Base-by-base conservation (phyloP, 352 stramenopile species). In the Pythium folliculosum region DNA sequence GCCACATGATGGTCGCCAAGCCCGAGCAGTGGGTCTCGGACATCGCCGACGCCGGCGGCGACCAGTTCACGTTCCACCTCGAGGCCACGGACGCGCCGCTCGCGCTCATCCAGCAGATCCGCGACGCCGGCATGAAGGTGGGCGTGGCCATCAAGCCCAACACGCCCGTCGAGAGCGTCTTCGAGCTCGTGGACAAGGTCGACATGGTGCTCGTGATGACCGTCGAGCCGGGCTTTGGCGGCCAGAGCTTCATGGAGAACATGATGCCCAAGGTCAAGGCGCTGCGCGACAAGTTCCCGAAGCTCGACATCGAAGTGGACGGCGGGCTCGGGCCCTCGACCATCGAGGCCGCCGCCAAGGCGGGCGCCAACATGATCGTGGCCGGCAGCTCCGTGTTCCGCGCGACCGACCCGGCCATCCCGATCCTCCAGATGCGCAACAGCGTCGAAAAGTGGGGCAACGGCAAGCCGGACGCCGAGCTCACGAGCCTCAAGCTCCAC, bases 131-230 rank as follows among this genome's bases (percentile, higher is more conserved):
- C 12, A 99, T 99, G 96, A 95, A 98, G 63, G 96, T 98, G 21
- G 97, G 96, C 45, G 78, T 99, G 17, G 92, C 94, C 12, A 81
- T 99, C 60, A 99, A 98, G 78, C 97, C 97, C 7, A 86, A 83
- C 43, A 99, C 97, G 13, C 79, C 90, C 10, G 88, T 98, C 0
- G 89, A 98, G 51, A 72, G 77, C 7, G 77, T 98, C 14, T 83
- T 96, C 27, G 79, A 82, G 64, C 94, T 88, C 64, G 83, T 96
- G 3, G 80, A 94, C 44, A 73, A 95, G 32, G 81, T 98, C 30
- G 97, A 99, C 71, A 92, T 99, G 82, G 94, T 98, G 65, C 81
- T 99, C 32, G 82, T 99, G 30, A 99, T 99, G 97, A 99, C 96
- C 5, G 97, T 99, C 27, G 95, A 99, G 80, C 97, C 97, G 23